A percentile compares a stretch with the other conserved stretches of the same genome.
Evolutionary conservation across 495 filamentous ascomycete genomes (phyloP).

Genomic region (Tetracladium marchalianum): DNA sequence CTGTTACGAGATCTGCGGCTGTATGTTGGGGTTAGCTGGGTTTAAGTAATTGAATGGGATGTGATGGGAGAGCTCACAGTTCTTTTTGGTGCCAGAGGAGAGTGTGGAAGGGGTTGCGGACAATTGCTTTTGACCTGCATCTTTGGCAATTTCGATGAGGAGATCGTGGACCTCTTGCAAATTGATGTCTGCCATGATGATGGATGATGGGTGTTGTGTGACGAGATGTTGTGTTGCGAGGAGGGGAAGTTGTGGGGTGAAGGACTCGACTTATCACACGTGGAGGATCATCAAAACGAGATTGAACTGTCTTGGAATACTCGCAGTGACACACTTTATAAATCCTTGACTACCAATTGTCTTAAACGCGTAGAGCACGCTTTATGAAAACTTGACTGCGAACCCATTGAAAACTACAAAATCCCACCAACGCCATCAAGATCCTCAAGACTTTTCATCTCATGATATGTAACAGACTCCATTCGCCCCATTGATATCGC

Average conservation of each 20-base stretch:
- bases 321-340: too few species aligned
- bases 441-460: too few species aligned
- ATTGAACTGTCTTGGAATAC: too few species aligned
- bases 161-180: slow-evolving; percentile 74
- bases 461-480: background rate
- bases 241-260: too few species aligned
- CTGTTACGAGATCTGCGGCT: slow-evolving; percentile 80
- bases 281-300: too few species aligned
- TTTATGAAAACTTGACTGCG: too few species aligned
- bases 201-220: background rate
- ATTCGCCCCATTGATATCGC: background rate
- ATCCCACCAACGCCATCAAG: too few species aligned
- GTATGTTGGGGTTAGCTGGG: slow-evolving; percentile 12
- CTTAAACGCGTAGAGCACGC: too few species aligned
- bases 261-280: too few species aligned
- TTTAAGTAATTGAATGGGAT: background rate
- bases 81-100: slow-evolving; percentile 67
- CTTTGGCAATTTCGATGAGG: slow-evolving; percentile 60
- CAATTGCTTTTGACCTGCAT: slow-evolving; percentile 76
- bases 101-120: slow-evolving; percentile 58
- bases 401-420: too few species aligned
- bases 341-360: too few species aligned
- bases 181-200: slow-evolving; percentile 43
- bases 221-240: too few species aligned
- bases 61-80: slow-evolving; percentile 46